These are phyloP conservation scores for Talaromyces amestolkiae DNA, from an alignment of 2,329 filamentous ascomycete species.

Conservation along the genomic window DNA sequence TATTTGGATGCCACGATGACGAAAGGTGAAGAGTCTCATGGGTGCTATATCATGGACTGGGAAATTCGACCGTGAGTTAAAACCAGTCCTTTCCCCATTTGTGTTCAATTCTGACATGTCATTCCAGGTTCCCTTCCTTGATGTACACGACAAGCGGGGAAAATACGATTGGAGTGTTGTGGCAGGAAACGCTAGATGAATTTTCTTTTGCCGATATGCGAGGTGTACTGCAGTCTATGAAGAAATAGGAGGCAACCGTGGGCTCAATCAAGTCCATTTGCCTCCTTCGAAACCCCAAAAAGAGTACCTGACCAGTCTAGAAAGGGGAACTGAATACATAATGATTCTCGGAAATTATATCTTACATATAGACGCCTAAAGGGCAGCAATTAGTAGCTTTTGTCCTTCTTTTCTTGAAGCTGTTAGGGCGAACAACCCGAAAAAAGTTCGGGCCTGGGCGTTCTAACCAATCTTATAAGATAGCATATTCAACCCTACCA, in stretches of 20 bases:
- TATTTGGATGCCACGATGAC: slow-evolving; percentile 49
- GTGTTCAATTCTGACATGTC: neutral
- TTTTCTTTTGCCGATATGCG: neutral
- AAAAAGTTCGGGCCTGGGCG: neutral
- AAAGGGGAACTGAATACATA: neutral
- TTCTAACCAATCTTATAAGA: neutral
- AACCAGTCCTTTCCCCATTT: neutral
- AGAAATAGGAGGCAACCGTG: neutral
- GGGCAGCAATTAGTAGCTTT: neutral
- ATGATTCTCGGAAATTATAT: neutral
- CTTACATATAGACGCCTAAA: no score
- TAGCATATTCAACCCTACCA: neutral
- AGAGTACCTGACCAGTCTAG: neutral
- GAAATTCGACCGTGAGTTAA: slow-evolving; percentile 30
- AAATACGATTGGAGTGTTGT: neutral
- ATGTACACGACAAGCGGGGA: neutral
- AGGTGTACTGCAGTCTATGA: neutral
- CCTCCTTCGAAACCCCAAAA: neutral
- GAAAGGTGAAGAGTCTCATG: slow-evolving; percentile 53
- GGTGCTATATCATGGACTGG: slow-evolving; percentile 52
- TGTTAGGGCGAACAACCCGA: neutral
- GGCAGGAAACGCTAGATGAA: neutral
- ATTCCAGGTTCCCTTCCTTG: neutral
- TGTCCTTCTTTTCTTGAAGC: neutral
- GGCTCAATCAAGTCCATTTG: neutral